Base-by-base conservation (phyloP, 208 protist genomes). In the Trypanosoma caninum region DNA sequence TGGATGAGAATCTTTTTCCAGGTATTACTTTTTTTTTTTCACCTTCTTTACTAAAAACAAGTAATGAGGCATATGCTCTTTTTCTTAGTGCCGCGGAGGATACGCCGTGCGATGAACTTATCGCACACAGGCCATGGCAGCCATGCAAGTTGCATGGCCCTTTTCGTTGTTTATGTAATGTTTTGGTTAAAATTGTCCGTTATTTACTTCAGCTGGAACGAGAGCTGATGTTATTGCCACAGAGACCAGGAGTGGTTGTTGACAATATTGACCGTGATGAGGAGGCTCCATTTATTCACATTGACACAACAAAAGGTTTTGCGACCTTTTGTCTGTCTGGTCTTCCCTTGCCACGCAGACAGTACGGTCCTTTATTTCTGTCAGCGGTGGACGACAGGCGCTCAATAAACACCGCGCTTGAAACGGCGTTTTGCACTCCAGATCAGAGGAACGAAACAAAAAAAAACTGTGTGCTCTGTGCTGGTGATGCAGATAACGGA, bases 121-220 rank as follows among this genome's bases (percentile, higher is more conserved):
- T 63, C 9, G 16, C 35, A 45, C 37, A 47, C 18, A 20, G 33
- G 46, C 65, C 37, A 38, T 79, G 60, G 46, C 44, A 40, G 8
- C 69, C 77, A 23, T 87, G 81, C 60, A 72, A 65, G 8, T 28
- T 71, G 4, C 81, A 87, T 38, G 81, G 81, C 3, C 81, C 81
- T 9, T 87, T 87, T 54, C 60, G 66, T 10, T 87, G 81, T 45
- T 68, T 74, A 13, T 87, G 81, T 60, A 42, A 62, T 42, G 44
- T 72, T 6, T 80, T 87, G 59, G 73, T 78, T 44, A 23, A 76
- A 35, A 42, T 71, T 5, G 65, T 63, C 23, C 69, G 61, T 33
- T 23, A 27, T 1, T 46, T 82, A 11, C 42, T 69, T 23, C 55
- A 71, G 56, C 59, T 86, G 41, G 53, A 82, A n/a, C 50, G 50